Base-by-base conservation (phyloP, 2,329 filamentous ascomycete genomes). In the Trichoderma koningiopsis region DNA sequence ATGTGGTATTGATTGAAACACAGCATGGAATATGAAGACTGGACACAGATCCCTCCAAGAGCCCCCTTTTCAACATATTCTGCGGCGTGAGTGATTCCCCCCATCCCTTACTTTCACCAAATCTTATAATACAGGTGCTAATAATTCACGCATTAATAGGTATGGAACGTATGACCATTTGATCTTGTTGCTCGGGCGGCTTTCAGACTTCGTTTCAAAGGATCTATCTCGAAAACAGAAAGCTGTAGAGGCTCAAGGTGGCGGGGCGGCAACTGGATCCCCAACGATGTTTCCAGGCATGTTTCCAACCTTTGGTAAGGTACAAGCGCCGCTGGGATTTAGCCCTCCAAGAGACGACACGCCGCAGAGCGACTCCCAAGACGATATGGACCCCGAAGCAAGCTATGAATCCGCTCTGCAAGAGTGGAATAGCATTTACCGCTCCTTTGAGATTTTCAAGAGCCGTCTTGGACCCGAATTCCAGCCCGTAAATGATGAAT, bases 131-230 rank as follows among this genome's bases (percentile, higher is more conserved):
- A 7, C 24, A 13, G 19, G 16, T 47, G 43, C 29, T 29, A 19
- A 33, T 73, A 40, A 70, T 78, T 81, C 61, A 80, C 72, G 37
- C n/a, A 14, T 11, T 19, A 35, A 19, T 67, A 90, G 95, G 29
- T 96, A 95, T 75, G 96, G 94, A 49, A 93, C 93, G 0, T 93
- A 92, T 73, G 96, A 99, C 77, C 93, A 97, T 77, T 81, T 97
- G 5, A 86, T 96, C 56, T 85, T 98, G 4, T 82, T 98, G 1
- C 85, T 97, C 29, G 94, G 89, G 10, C 89, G 96, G 2, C 83
- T 97, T 16, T 88, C 91, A 66, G 89, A 92, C 73, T 98, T 97
- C 78, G 87, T 91, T 2, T 88, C 90, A 0, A 89, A 88, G 72
- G 96, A 98, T 77, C 83, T 94, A 19, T 85, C 87, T 55, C 87